These are phyloP conservation scores for Cutaneotrichosporon sp. DNA, from an alignment of 1,284 basidiomycete species.

Conservation along the genomic window DNA sequence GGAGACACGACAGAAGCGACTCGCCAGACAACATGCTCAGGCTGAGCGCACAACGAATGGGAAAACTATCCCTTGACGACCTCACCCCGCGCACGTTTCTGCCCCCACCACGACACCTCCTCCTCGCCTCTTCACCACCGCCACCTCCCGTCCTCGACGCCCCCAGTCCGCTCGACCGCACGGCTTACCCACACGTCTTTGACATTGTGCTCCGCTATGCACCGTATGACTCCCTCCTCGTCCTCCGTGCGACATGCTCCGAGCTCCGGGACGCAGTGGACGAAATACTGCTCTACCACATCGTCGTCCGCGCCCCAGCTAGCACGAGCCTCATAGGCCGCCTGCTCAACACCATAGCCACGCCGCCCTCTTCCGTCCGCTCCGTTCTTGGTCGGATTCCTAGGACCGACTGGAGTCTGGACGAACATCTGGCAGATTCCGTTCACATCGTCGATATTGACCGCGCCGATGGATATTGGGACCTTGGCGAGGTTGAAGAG, in stretches of 20 bases:
- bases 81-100: background rate
- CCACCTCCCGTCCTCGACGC: background rate
- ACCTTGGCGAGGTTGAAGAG: background rate
- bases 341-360: background rate
- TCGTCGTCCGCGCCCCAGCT: background rate
- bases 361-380: background rate
- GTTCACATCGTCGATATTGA: background rate
- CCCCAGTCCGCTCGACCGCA: background rate
- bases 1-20: too few species aligned
- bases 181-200: constrained; percentile 9
- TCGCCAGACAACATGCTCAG: background rate
- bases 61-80: background rate
- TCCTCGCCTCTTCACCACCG: background rate
- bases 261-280: constrained; percentile 5
- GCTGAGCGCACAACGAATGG: background rate
- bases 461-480: background rate
- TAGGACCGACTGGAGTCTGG: background rate
- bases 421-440: background rate
- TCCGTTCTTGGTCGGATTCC: background rate
- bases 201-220: constrained; percentile 1
- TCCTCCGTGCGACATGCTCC: background rate
- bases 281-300: constrained; percentile 4
- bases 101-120: background rate
- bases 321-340: background rate
- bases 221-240: background rate